A percentile compares a stretch with the other conserved stretches of the same genome.
Evolutionary conservation across 1,284 basidiomycete genomes (phyloP).

Genomic region (Albatrellus sp.): DNA sequence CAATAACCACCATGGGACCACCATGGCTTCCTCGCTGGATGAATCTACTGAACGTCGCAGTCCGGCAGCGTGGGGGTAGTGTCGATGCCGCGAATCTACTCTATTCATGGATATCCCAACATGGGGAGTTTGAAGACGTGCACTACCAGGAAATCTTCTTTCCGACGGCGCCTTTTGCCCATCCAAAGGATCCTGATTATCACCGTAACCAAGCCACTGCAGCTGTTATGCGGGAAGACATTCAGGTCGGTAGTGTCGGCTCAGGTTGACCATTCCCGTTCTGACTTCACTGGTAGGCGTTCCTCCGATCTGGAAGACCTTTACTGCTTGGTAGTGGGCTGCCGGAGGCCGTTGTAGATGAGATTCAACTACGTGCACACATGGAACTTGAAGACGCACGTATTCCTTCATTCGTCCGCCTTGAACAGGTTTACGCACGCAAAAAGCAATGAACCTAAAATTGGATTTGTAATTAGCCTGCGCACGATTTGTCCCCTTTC

Average conservation of each 20-base stretch:
- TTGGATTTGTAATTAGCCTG: not conserved
- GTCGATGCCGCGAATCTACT: conserved; percentile 47
- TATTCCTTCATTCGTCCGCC: conserved; percentile 34
- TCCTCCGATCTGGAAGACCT: conserved; percentile 51
- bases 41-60: conserved; percentile 36
- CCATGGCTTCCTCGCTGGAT: conserved; percentile 55
- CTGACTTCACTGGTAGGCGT: conserved; percentile 30
- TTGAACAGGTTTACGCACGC: conserved; percentile 49
- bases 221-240: conserved; percentile 29
- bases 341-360: conserved; percentile 34
- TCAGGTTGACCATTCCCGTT: not conserved
- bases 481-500: too few relatives aligned
- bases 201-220: conserved; percentile 18
- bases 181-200: conserved; percentile 17
- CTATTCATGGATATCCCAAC: conserved; percentile 34
- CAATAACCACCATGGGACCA: conserved; percentile 26
- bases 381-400: conserved; percentile 38
- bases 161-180: conserved; percentile 38
- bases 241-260: conserved; percentile 20
- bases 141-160: conserved; percentile 45
- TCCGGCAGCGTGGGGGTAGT: conserved; percentile 42
- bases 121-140: conserved; percentile 43
- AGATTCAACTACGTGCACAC: conserved; percentile 35
- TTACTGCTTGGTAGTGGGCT: conserved; percentile 53
- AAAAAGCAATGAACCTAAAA: conserved; percentile 21